Evolutionary conservation across 2,329 filamentous ascomycete species (phyloP).

Genomic region (Exutisphaerella laricina): DNA sequence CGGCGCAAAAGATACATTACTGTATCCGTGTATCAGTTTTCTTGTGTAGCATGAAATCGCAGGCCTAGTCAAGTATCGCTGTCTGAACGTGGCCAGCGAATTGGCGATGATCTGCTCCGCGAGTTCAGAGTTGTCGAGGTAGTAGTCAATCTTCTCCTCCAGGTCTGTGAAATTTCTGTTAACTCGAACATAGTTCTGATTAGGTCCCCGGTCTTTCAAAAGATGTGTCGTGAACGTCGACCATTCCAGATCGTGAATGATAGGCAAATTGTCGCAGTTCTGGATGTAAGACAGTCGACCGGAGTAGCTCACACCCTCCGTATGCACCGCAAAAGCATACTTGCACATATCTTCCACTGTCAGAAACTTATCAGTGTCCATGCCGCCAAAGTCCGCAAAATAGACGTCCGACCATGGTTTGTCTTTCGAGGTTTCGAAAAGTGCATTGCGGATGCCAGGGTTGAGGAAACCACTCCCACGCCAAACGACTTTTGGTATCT

Average conservation of each 20-base stretch:
- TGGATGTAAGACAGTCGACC: conserved; percentile 29
- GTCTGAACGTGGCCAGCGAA: conserved; percentile 24
- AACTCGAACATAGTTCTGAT: conserved; percentile 29
- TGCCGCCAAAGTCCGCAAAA: conserved; percentile 8
- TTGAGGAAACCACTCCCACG: conserved; percentile 25
- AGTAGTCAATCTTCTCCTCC: conserved; percentile 23
- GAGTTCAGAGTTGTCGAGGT: conserved; percentile 20
- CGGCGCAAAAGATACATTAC: conserved; percentile 24
- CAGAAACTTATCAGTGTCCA: conserved; percentile 11
- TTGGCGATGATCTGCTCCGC: conserved; percentile 27
- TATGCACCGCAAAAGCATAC: conserved; percentile 27
- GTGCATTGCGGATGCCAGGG: conserved; percentile 23
- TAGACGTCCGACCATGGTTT: conserved; percentile 35
- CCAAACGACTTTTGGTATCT: conserved; percentile 27
- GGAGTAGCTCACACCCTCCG: conserved; percentile 27
- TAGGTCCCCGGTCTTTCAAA: conserved; percentile 19
- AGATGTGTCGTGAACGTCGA: conserved; percentile 26
- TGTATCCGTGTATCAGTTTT: conserved; percentile 25
- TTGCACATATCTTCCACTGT: conserved; percentile 24
- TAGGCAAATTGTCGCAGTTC: conserved; percentile 27
- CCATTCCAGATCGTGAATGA: conserved; percentile 28
- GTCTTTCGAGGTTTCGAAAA: conserved; percentile 26
- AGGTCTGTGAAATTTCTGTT: conserved; percentile 26
- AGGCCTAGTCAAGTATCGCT: conserved; percentile 26
- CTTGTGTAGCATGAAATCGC: conserved; percentile 32